Conservation (phyloP, 2,329 filamentous ascomycete genomes). For the Fusarium beomiforme region DNA sequence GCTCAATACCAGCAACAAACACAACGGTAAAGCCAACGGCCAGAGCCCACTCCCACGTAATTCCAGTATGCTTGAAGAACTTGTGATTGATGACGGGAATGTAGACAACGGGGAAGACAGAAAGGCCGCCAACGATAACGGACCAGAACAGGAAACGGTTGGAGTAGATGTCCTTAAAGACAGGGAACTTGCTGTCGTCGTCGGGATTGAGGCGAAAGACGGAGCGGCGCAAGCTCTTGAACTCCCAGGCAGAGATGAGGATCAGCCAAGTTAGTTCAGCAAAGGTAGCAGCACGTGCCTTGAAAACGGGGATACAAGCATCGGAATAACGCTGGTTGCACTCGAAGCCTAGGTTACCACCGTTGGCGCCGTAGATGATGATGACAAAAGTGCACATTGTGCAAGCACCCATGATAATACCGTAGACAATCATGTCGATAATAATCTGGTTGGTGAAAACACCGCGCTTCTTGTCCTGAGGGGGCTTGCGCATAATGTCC, state of each 20-base stretch:
- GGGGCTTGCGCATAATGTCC: conserved; percentile 83
- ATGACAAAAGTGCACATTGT: conserved; percentile 74
- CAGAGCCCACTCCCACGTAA: conserved; percentile 80
- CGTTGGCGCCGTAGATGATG: conserved; percentile 66
- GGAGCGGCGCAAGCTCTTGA: conserved; percentile 76
- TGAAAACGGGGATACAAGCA: conserved; percentile 70
- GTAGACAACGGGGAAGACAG: conserved; percentile 75
- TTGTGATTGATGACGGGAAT: conserved; percentile 75
- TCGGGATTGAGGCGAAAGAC: conserved; percentile 74
- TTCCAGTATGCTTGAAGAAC: conserved; percentile 77
- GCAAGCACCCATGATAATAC: conserved; percentile 78
- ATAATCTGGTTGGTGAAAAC: conserved; percentile 84
- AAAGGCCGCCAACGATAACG: conserved; percentile 67
- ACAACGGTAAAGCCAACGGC: conserved; percentile 70
- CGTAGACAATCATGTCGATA: conserved; percentile 82
- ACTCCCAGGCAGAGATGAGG: conserved; percentile 80
- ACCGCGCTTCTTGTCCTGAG: conserved; percentile 73
- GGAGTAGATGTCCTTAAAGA: conserved; percentile 71
- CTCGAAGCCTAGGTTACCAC: conserved; percentile 64
- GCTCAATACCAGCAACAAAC: conserved; percentile 74
- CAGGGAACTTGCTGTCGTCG: conserved; percentile 59
- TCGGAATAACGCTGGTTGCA: conserved; percentile 71
- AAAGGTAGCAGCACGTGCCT: conserved; percentile 77
- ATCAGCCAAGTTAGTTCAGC: conserved; percentile 79
- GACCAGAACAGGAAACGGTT: conserved; percentile 79